phyloP scores from a whole-genome alignment of 495 filamentous ascomycete genomes.

The Aspergillus funiculosus region DNA sequence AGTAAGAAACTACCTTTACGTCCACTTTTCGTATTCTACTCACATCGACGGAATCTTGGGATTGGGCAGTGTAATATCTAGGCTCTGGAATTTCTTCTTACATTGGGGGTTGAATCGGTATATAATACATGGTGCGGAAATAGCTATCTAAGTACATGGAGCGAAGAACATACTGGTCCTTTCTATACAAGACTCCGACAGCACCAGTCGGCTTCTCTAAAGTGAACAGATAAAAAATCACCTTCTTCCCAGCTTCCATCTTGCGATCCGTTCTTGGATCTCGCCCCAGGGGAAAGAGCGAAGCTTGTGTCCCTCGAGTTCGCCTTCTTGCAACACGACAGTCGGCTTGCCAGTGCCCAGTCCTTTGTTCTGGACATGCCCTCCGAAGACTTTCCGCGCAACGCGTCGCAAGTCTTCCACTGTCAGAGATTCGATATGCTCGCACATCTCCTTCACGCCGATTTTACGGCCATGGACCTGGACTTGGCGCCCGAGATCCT shows the following conservation, averaged over 20 bases:
- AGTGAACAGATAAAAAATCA: constrained; percentile 26
- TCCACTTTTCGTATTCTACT: too few species aligned
- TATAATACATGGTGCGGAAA: constrained; percentile 11
- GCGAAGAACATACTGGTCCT: constrained; percentile 13
- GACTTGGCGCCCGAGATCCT: constrained; percentile 92
- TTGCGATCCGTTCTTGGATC: constrained; percentile 76
- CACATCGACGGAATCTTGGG: too few species aligned
- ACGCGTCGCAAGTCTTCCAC: constrained; percentile 79
- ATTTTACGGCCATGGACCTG: constrained; percentile 92
- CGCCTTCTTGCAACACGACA: constrained; percentile 80
- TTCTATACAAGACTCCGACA: constrained; percentile 8
- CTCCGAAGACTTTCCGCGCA: constrained; percentile 72
- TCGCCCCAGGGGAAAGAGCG: constrained; percentile 71
- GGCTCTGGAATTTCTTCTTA: too few species aligned
- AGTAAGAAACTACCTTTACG: too few species aligned
- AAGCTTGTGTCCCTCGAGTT: constrained; percentile 39
- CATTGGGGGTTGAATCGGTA: not conserved
- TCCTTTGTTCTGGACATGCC: constrained; percentile 68
- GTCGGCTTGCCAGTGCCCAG: constrained; percentile 85
- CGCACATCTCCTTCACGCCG: constrained; percentile 87
- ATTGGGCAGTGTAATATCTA: too few species aligned
- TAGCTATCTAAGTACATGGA: constrained; percentile 21
- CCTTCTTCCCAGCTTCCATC: constrained; percentile 75
- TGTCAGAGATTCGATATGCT: constrained; percentile 73
- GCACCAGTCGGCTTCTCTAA: not conserved